Base-by-base conservation (phyloP, 1,139 yeast genomes). In the Saccharomyces hybrid region DNA sequence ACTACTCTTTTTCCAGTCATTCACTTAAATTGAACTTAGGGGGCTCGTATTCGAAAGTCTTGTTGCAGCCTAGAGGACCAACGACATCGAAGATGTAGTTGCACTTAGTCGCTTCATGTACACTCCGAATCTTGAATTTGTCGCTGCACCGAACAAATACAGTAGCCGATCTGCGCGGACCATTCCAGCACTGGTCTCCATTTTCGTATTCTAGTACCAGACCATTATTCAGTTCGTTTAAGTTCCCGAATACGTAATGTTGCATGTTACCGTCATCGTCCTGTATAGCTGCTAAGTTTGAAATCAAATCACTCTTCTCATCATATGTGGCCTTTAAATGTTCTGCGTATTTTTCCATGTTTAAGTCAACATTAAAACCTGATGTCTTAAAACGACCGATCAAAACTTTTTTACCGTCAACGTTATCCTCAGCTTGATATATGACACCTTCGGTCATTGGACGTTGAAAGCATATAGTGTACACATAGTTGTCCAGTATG, bases 151-250 rank as follows among this genome's bases (percentile, higher is more conserved):
- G 74, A 57, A 93, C 68, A 28, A 77, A 76, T 2, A 88, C 83
- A 9, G 71, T 72, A 0, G 90, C 91, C 38, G 85, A 79, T 67
- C 99, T 80, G 29, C 75, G 70, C 2, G 98, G 98, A 0, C 99
- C 99, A 68, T 90, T 88, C 97, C 99, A 93, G 70, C 99, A 95
- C 65, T 78, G 79, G 51, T 83, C 83, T n/a, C 99, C 99, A 34
- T 76, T 69, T 5, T 69, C 74, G 66, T 75, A 91, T 29, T 72
- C 70, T 19, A 83, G 69, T 9, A 69, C 72, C 46, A 78, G 60
- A 8, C 72, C 73, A 54, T 65, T 69, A 47, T 65, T 70, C 16
- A 65, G 57, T 13, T 65, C 62, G 14, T 64, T 62, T 23, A 70
- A 54, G 32, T 67, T 62, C 41, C 65, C 67, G 48, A 66, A 58